Evolutionary conservation across 2,329 filamentous ascomycete genomes (phyloP), one percentile per base, ranked within the genome.

Genomic region (Chaetomiaceae sp.): DNA sequence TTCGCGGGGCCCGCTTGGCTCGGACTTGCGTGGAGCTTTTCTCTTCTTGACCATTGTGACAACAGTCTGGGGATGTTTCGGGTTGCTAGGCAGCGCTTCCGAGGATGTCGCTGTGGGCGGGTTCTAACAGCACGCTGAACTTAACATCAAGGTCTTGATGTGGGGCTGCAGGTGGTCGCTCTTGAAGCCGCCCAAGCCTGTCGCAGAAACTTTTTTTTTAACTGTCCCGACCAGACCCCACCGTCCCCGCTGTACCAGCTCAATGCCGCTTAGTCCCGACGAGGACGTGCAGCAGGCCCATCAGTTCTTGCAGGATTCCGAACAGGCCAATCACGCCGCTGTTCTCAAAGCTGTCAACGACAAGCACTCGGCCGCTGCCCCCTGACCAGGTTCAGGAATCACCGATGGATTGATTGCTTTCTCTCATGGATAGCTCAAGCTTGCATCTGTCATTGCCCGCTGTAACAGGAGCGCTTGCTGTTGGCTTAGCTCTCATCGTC

Each of bases 11-110:
- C 75, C 77, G 8, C 67, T 68, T 17, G 72, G 65, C 49, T 65
- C 68, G 26, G 67, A 56, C 42, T 60, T 72, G 51, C 74, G 72
- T 18, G 76, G 72, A 1, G 79, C 83, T 72, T 90, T 93, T 75
- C 86, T 83, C 61, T 82, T 83, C 58, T 79, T 81, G 9, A 67
- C 78, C 80, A 83, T 84, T 34, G 26, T 65, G 12, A 26, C 12
- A 7, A 8, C 27, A 6, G 11, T 14, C 9, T n/a, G n/a, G n/a
- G n/a, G n/a, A n/a, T n/a, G n/a, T n/a, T n/a, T n/a, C n/a, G n/a
- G n/a, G n/a, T n/a, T n/a, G n/a, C n/a, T n/a, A n/a, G n/a, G n/a
- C n/a, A n/a, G n/a, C n/a, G n/a, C n/a, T n/a, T n/a, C n/a, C n/a
- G n/a, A n/a, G n/a, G n/a, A n/a, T n/a, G n/a, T n/a, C n/a, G n/a